Percentiles rank a stretch among this genome's conserved stretches.
phyloP scores from a whole-genome alignment of 2,329 filamentous ascomycete species.

The Myrmaecium sp. region DNA sequence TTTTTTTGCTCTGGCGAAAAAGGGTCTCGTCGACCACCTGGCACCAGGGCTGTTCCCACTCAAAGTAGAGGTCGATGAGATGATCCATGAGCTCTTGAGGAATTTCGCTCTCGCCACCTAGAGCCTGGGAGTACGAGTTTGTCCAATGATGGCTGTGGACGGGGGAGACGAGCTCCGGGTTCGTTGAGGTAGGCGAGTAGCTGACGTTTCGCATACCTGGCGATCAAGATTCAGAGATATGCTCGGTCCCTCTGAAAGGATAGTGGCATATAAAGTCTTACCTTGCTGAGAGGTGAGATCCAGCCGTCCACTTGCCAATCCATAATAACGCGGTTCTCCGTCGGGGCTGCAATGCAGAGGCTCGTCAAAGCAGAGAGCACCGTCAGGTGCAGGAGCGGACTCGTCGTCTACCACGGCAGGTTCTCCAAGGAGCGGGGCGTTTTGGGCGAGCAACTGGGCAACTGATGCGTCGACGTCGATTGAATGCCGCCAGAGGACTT shows the following conservation, averaged over 20 bases:
- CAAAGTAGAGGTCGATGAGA: conserved; percentile 19
- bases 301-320: conserved; percentile 19
- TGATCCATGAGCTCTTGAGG: conserved; percentile 12
- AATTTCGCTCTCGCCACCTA: conserved; percentile 1
- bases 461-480: conserved; percentile 15
- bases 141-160: too few species aligned
- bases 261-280: neutral
- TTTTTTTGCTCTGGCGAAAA: conserved; percentile 15
- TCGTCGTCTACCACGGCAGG: neutral
- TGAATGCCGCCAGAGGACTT: conserved; percentile 11
- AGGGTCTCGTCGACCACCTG: conserved; percentile 20
- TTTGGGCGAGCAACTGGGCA: conserved; percentile 4
- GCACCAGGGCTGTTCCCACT: conserved; percentile 21
- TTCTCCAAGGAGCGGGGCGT: too few species aligned
- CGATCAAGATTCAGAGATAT: neutral
- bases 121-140: too few species aligned
- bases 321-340: conserved; percentile 19
- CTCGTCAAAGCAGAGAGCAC: conserved; percentile 18
- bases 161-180: too few species aligned
- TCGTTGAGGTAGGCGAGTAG: too few species aligned
- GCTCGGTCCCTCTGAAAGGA: neutral
- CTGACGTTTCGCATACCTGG: neutral
- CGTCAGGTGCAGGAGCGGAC: conserved; percentile 11
- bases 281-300: conserved; percentile 11
- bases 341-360: conserved; percentile 20